Base-by-base conservation (phyloP, 768 basidiomycete genomes). In the Auricularia cornea region DNA sequence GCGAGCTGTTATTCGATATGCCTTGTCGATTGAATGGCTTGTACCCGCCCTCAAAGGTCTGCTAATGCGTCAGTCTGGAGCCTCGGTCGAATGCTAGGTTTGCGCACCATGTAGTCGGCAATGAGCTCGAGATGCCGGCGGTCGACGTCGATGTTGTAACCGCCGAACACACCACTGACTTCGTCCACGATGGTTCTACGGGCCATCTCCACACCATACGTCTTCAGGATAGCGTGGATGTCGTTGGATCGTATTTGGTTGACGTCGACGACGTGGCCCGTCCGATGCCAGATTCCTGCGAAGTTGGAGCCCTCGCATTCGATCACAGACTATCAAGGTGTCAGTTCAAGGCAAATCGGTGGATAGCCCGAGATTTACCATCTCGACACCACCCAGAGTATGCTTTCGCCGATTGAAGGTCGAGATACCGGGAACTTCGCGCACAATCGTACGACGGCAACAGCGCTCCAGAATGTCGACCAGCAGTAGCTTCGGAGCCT, bases 41-140 rank as follows among this genome's bases (percentile, higher is more conserved):
- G 80, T 95, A 99, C 31, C 90, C 94, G 32, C 97, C 97, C 62
- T 98, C 95, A 73, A 94, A 98, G 0, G 97, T 98, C 96, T 98
- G 63, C 26, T 26, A 61, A 28, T 26, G 20, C 18, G 59, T 62
- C 31, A 67, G 59, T 11, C 1, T 33, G 32, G 40, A 59, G 35
- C 23, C 48, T 56, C 2, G 12, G 41, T 28, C 44, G 41, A 32
- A 29, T 60, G 63, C 60, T 35, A 16, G 41, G 32, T 32, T 26
- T 33, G 70, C 88, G 68, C 70, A 96, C 96, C 97, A 99, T 99
- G 74, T 98, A 99, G 74, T 99, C 97, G 16, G 97, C 97, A 73
- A 99, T 97, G 66, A 99, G 81, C 69, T 96, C 94, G 59, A 98
- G 80, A 78, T 99, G 97, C 57, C 97, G 85, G 66, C 84, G 83